Conservation (phyloP, 2,329 filamentous ascomycete genomes). For the Alternaria sp. region DNA sequence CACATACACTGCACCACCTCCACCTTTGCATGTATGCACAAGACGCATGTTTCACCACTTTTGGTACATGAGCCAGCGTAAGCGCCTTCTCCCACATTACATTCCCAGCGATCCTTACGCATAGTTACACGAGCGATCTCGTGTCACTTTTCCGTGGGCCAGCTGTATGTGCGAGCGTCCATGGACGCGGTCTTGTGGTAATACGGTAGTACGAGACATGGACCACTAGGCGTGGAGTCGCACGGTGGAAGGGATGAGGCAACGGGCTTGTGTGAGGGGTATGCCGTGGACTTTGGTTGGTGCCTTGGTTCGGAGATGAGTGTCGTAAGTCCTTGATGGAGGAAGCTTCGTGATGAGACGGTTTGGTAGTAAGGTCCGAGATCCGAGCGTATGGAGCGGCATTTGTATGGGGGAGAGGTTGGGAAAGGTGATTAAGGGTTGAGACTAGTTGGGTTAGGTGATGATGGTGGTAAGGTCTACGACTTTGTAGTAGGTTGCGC, state of each 20-base stretch:
- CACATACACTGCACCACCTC: background rate
- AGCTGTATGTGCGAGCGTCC: background rate
- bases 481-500: fast-evolving
- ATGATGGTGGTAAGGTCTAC: background rate
- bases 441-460: background rate
- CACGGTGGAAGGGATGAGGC: background rate
- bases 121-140: constrained; percentile 7
- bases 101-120: constrained; percentile 1
- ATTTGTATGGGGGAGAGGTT: constrained; percentile 2
- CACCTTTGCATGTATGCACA: background rate
- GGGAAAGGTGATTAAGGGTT: background rate
- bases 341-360: background rate
- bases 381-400: constrained; percentile 17
- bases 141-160: constrained; percentile 1
- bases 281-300: constrained; percentile 40
- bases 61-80: background rate
- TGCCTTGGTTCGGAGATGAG: constrained; percentile 25
- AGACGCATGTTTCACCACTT: constrained; percentile 15
- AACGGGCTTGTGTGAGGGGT: constrained; percentile 24
- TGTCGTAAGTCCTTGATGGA: background rate
- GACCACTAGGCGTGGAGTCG: background rate
- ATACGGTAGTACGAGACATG: background rate
- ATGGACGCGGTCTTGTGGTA: background rate
- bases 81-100: background rate
- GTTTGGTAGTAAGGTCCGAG: background rate